phyloP scores from a whole-genome alignment of 1,284 basidiomycete genomes.

The Xanthoconium separans region DNA sequence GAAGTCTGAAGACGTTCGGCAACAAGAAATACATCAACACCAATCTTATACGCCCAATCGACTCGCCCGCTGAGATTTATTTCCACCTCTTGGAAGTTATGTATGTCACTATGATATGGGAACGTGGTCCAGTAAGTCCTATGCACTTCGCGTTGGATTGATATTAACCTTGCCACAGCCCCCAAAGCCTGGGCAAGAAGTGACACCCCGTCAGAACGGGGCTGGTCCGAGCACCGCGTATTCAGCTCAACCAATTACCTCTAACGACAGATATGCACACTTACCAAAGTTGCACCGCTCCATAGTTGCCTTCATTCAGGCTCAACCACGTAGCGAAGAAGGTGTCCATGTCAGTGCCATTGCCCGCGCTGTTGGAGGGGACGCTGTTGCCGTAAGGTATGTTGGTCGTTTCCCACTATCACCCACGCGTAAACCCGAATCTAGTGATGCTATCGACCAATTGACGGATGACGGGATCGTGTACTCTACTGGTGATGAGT shows the following conservation, averaged over 20 bases:
- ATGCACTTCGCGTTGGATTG: not conserved
- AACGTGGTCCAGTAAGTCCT: slow-evolving; percentile 45
- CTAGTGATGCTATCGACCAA: slow-evolving; percentile 63
- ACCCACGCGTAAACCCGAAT: not conserved
- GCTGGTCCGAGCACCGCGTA: slow-evolving; percentile 26
- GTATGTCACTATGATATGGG: slow-evolving; percentile 45
- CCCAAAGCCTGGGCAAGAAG: slow-evolving; percentile 28
- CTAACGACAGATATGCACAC: slow-evolving; percentile 50
- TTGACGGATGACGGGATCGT: slow-evolving; percentile 70
- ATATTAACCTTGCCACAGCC: slow-evolving; percentile 20
- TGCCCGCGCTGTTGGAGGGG: slow-evolving; percentile 45
- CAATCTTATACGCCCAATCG: slow-evolving; percentile 66
- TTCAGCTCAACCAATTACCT: slow-evolving; percentile 24
- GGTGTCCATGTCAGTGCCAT: slow-evolving; percentile 68
- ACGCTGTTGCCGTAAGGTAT: slow-evolving; percentile 51
- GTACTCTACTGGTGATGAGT: slow-evolving; percentile 68
- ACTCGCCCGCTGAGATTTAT: slow-evolving; percentile 78
- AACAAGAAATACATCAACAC: slow-evolving; percentile 83
- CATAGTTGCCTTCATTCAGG: slow-evolving; percentile 62
- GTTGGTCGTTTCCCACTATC: not conserved
- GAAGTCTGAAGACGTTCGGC: slow-evolving; percentile 86
- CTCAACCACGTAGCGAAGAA: slow-evolving; percentile 44
- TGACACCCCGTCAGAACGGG: slow-evolving; percentile 13
- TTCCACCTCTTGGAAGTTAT: slow-evolving; percentile 71
- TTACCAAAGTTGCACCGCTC: slow-evolving; percentile 61